Evolutionary conservation across 495 filamentous ascomycete genomes (phyloP).

Genomic region (Neurospora pannonica): DNA sequence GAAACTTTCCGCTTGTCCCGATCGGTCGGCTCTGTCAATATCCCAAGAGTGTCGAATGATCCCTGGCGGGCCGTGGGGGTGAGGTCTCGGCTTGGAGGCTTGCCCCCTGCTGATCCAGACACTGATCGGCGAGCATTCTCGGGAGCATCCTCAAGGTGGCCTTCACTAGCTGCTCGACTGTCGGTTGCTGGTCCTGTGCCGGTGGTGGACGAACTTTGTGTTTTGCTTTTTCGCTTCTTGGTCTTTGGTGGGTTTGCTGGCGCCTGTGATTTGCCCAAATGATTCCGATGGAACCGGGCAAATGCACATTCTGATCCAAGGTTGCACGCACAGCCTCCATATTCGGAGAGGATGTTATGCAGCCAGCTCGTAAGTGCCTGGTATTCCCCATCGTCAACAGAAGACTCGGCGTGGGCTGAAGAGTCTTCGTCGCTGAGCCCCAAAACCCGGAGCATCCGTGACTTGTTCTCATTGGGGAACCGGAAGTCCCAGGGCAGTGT

Average conservation of each 20-base stretch:
- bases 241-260: conserved; percentile 51
- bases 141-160: conserved; percentile 42
- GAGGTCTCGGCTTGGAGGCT: conserved; percentile 71
- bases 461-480: conserved; percentile 33
- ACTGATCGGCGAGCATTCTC: conserved; percentile 55
- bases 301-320: conserved; percentile 56
- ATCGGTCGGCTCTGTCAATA: conserved; percentile 61
- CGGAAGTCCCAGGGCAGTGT: conserved; percentile 49
- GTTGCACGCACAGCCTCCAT: conserved; percentile 82
- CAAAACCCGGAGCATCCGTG: conserved; percentile 37
- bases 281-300: conserved; percentile 61
- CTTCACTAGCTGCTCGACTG: conserved; percentile 73
- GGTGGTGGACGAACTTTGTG: conserved; percentile 52
- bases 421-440: conserved; percentile 40
- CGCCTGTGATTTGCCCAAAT: conserved; percentile 37
- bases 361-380: conserved; percentile 43
- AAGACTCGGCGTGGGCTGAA: conserved; percentile 22
- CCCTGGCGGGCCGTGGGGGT: conserved; percentile 54
- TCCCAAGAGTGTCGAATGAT: conserved; percentile 39
- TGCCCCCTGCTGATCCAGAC: conserved; percentile 65
- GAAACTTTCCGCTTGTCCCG: conserved; percentile 83
- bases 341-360: conserved; percentile 68
- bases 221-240: conserved; percentile 46
- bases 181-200: conserved; percentile 60
- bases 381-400: conserved; percentile 42